Evolutionary conservation across 306 rosid genomes (phyloP), one percentile per base, ranked within the genome.

Genomic region (Cucumis cinereus): DNA sequence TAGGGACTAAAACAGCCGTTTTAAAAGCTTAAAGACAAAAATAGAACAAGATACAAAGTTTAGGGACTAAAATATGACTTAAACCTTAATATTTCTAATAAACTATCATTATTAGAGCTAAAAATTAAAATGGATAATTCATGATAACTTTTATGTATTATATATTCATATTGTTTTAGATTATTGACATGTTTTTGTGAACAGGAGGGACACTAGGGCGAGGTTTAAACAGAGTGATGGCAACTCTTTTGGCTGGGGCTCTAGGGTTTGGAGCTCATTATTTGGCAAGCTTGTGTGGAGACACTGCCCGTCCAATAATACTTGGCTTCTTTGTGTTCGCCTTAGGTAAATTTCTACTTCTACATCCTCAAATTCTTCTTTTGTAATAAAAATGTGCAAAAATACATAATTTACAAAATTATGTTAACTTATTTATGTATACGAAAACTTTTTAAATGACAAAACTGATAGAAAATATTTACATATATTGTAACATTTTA

Each of bases 181-280:
- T 2, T 11, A 43, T 10, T 4, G 94, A 86, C 19, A 81, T 91
- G 14, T 90, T 77, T 63, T 53, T 30, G 0, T 30, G 26, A 64
- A 23, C 84, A 93, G 98, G 98, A 84, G 98, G 83, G 69, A 93
- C 97, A 3, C 88, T 93, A 15, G 26, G 83, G 82, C 89, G 83
- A 82, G 81, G 93, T 73, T 53, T 93, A 35, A 93, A 93, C 80
- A 90, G 98, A 86, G 90, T 88, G 43, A 81, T 79, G 79, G 98
- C 96, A 54, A 93, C 98, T 54, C 74, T 91, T 12, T n/a, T 83
- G 22, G 98, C 93, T 33, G 94, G 90, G 79, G 96, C 88, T 67
- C 81, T 91, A 77, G 98, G 97, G 24, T 76, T 91, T 81, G 98
- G 96, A 79, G 88, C 87, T 50, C 87, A 90, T 24, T 89, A 87